These are phyloP conservation scores for Pichia terricola DNA, from an alignment of 1,139 yeast species.

Conservation along the genomic window DNA sequence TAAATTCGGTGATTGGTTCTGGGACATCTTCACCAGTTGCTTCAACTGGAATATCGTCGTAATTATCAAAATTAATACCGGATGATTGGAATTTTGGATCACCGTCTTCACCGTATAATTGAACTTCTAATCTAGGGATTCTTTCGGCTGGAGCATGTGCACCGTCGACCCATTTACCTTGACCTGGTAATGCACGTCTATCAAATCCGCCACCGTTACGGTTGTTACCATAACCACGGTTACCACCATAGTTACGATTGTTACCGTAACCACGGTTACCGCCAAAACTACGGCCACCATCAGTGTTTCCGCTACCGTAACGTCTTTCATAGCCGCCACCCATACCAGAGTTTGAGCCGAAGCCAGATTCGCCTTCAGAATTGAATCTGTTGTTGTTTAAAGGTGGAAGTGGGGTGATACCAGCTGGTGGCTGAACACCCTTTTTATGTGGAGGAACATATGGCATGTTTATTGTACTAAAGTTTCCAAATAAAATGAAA, in stretches of 20 bases:
- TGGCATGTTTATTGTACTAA: constrained; percentile 15
- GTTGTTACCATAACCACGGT: constrained; percentile 21
- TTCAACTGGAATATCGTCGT: constrained; percentile 97
- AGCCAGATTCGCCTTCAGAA: not conserved
- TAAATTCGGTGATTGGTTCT: constrained; percentile 81
- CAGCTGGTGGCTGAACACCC: constrained; percentile 8
- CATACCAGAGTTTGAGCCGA: not conserved
- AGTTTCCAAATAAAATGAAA: too few relatives aligned
- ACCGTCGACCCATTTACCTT: constrained; percentile 80
- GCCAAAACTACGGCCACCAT: constrained; percentile 22
- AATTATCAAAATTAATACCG: constrained; percentile 97
- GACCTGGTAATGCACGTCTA: constrained; percentile 18
- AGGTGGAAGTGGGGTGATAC: constrained; percentile 1
- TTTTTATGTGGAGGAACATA: constrained; percentile 28
- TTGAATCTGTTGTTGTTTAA: constrained; percentile 2
- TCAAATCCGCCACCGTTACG: not conserved
- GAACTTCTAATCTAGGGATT: constrained; percentile 63
- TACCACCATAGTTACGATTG: constrained; percentile 46
- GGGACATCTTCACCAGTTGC: constrained; percentile 95
- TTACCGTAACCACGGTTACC: constrained; percentile 27
- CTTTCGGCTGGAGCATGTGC: constrained; percentile 76
- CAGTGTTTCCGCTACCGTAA: constrained; percentile 10
- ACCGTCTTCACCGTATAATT: constrained; percentile 80
- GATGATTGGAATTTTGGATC: constrained; percentile 80
- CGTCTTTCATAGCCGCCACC: not conserved